Base-by-base conservation (phyloP, 345 rosid species). In the Kernera saxatilis region DNA sequence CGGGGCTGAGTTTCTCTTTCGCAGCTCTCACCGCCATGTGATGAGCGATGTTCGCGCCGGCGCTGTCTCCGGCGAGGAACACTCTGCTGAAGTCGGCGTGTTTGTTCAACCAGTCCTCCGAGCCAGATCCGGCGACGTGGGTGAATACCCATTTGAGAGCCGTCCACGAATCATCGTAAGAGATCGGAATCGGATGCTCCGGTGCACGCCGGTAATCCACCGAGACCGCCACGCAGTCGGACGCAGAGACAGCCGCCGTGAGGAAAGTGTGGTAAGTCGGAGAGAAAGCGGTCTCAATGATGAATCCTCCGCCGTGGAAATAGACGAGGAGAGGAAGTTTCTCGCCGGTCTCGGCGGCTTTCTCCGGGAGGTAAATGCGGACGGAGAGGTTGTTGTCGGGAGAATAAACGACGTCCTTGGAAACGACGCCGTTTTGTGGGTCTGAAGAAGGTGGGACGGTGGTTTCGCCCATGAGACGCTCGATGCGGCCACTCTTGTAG, bases 191-290 rank as follows among this genome's bases (percentile, higher is more conserved):
- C 29, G 77, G 86, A 64, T 83, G 69, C 62, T 89, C 96, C 6
- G 91, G 97, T 26, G 85, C 92, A 32, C 83, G 77, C 43, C 92
- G 76, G 65, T 81, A 85, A 52, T 82, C 82, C n/a, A 87, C 67
- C 0, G 87, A 80, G 52, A 84, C 74, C 2, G 82, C 86, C 8
- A 84, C 26, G 25, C 82, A 46, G 25, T 75, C 45, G 2, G 89
- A 77, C 0, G 72, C 72, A 18, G 83, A 49, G 4, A 75, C 84
- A 3, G 82, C 56, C 23, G 70, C 13, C 49, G 72, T 73, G 44
- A 85, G 52, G 35, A 73, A 80, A 30, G 30, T 35, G 41, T 80
- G 82, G 64, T 67, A 76, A 10, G 45, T 58, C 7, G 76, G 84
- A 1, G 83, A 73, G 57, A 66, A 70, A 60, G 90, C 82, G 0